A percentile compares a stretch with the other conserved stretches of the same genome.
Evolutionary conservation across 2,329 filamentous ascomycete genomes (phyloP).

Genomic region (Claviceps monticola): DNA sequence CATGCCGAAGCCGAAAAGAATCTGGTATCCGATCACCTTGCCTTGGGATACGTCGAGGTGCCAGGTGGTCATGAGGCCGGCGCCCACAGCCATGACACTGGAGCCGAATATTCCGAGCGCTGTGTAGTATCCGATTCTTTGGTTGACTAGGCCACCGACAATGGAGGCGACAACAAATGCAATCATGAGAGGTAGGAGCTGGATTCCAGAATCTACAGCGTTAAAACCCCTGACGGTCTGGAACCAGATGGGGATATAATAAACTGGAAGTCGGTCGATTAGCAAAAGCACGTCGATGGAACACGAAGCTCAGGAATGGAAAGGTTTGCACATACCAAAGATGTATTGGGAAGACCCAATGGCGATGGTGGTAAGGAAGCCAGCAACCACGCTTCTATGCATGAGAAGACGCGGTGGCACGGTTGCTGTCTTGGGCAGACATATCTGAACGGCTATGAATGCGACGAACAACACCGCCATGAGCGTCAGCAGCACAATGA

Average conservation of each 20-base stretch:
- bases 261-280: neutral
- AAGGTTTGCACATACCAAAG: conserved; percentile 12
- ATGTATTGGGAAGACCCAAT: neutral
- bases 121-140: conserved; percentile 45
- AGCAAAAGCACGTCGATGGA: too few relatives aligned
- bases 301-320: too few relatives aligned
- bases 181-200: conserved; percentile 42
- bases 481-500: conserved; percentile 21
- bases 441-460: conserved; percentile 25
- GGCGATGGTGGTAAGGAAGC: conserved; percentile 12
- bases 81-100: conserved; percentile 34
- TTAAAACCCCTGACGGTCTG: conserved; percentile 40
- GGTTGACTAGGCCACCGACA: conserved; percentile 32
- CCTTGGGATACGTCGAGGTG: conserved; percentile 28
- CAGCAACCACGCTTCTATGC: conserved; percentile 24
- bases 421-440: conserved; percentile 22
- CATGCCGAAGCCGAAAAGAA: conserved; percentile 43
- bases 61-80: conserved; percentile 45
- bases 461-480: conserved; percentile 23
- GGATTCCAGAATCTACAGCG: conserved; percentile 41
- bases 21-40: conserved; percentile 47
- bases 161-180: conserved; percentile 39
- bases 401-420: conserved; percentile 25
- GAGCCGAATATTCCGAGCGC: conserved; percentile 40
- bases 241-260: conserved; percentile 14